Evolutionary conservation across 139 green algal species (phyloP).

Genomic region (Tetraselmis chui): DNA sequence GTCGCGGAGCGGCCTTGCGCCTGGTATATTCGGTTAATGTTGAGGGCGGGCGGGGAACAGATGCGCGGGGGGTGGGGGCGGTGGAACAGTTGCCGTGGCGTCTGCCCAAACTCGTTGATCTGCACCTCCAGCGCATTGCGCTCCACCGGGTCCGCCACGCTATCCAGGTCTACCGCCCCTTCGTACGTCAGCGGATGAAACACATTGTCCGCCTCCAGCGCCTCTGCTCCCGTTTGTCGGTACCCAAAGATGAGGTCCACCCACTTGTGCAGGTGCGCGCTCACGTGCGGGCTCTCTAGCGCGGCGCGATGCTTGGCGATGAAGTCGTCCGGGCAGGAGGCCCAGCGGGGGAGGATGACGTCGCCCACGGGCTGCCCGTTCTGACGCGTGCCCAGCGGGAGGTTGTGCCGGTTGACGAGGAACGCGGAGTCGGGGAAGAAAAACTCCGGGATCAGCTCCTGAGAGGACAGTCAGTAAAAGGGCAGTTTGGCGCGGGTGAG

Average conservation of each 20-base stretch:
- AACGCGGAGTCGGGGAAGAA: slow-evolving; percentile 68
- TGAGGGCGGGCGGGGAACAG: neutral
- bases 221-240: slow-evolving; percentile 65
- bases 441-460: slow-evolving; percentile 96
- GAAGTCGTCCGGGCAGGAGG: slow-evolving; percentile 37
- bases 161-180: slow-evolving; percentile 51
- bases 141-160: slow-evolving; percentile 39
- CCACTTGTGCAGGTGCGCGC: slow-evolving; percentile 53
- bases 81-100: slow-evolving; percentile 75
- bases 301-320: slow-evolving; percentile 35
- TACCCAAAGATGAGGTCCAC: slow-evolving; percentile 78
- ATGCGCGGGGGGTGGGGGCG: slow-evolving; percentile 46
- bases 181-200: slow-evolving; percentile 91
- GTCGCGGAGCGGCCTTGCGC: slow-evolving; percentile 16
- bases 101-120: slow-evolving; percentile 90
- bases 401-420: slow-evolving; percentile 58
- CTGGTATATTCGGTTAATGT: neutral
- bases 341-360: slow-evolving; percentile 80
- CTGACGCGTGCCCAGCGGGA: slow-evolving; percentile 72
- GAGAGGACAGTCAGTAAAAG: too few species aligned
- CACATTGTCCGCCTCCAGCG: slow-evolving; percentile 75
- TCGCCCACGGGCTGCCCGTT: slow-evolving; percentile 63
- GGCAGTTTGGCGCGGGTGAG: too few species aligned
- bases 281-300: slow-evolving; percentile 57
- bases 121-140: slow-evolving; percentile 54